Percentiles rank a stretch among this genome's conserved stretches.
Evolutionary conservation across 2,329 filamentous ascomycete species (phyloP).

Genomic region (Fusarium denticulatum): DNA sequence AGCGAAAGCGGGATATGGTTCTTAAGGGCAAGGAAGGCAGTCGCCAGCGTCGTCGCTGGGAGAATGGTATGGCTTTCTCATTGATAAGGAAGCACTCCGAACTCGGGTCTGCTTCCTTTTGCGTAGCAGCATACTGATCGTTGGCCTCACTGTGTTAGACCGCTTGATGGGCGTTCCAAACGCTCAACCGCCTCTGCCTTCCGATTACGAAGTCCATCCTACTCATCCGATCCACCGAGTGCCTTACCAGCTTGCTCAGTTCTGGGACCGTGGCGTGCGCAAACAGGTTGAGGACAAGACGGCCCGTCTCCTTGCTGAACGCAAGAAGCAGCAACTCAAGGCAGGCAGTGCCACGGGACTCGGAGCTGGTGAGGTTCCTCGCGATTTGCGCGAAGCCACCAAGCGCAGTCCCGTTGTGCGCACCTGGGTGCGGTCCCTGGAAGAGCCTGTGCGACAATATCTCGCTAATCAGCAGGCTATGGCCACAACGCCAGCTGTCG

Average conservation of each 20-base stretch:
- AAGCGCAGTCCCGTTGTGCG: constrained; percentile 84
- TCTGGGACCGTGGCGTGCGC: constrained; percentile 75
- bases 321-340: constrained; percentile 58
- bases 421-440: constrained; percentile 82
- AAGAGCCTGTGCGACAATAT: constrained; percentile 84
- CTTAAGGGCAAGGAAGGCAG: constrained; percentile 92
- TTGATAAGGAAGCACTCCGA: not conserved
- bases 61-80: constrained; percentile 75
- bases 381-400: constrained; percentile 80
- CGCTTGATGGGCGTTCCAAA: constrained; percentile 88
- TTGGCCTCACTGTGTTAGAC: constrained; percentile 62
- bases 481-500: constrained; percentile 16
- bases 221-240: constrained; percentile 82
- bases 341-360: constrained; percentile 54
- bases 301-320: constrained; percentile 52
- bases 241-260: constrained; percentile 87
- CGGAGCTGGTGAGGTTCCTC: constrained; percentile 71
- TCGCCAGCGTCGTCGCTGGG: constrained; percentile 87
- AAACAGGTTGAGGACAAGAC: constrained; percentile 61
- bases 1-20: constrained; percentile 74
- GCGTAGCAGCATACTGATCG: constrained; percentile 23
- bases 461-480: constrained; percentile 62
- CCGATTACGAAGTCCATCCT: constrained; percentile 84
- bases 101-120: not conserved
- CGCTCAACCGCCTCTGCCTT: constrained; percentile 80